Evolutionary conservation across 805 yeast species (phyloP).

Genomic region (Zygotorulaspora florentina): DNA sequence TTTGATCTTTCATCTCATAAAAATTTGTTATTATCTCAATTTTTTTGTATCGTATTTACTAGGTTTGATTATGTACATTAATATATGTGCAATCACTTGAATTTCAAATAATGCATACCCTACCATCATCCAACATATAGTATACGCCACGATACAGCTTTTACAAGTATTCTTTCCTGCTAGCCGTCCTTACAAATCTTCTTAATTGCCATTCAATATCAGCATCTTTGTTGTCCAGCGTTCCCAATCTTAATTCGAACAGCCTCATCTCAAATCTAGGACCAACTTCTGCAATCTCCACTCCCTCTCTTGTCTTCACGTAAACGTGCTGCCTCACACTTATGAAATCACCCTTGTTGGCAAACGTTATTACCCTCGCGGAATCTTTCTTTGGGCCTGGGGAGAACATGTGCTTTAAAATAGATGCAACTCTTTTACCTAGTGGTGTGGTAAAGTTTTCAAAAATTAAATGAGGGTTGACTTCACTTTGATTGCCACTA

Average conservation of each 20-base stretch:
- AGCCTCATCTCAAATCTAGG: constrained; percentile 98
- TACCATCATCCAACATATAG: neutral
- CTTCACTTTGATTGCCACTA: constrained; percentile 84
- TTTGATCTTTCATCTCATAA: neutral
- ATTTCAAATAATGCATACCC: neutral
- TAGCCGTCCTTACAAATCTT: constrained; percentile 92
- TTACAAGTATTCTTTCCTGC: constrained; percentile 79
- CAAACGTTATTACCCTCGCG: constrained; percentile 88
- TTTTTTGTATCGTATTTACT: constrained; percentile 2
- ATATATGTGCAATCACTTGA: neutral
- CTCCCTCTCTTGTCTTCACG: constrained; percentile 81
- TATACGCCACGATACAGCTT: neutral
- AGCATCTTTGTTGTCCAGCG: constrained; percentile 91
- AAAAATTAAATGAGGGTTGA: constrained; percentile 89
- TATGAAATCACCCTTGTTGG: constrained; percentile 86
- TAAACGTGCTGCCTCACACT: constrained; percentile 94
- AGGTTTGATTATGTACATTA: neutral
- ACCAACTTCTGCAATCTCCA: constrained; percentile 93
- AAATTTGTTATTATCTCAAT: neutral
- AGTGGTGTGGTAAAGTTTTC: constrained; percentile 79
- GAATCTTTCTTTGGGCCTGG: constrained; percentile 93
- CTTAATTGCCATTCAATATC: constrained; percentile 97
- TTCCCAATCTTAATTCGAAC: constrained; percentile 83
- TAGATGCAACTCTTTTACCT: constrained; percentile 76
- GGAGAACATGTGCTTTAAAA: constrained; percentile 86